phyloP scores from a whole-genome alignment of 345 rosid species.

The Balakata baccata region DNA sequence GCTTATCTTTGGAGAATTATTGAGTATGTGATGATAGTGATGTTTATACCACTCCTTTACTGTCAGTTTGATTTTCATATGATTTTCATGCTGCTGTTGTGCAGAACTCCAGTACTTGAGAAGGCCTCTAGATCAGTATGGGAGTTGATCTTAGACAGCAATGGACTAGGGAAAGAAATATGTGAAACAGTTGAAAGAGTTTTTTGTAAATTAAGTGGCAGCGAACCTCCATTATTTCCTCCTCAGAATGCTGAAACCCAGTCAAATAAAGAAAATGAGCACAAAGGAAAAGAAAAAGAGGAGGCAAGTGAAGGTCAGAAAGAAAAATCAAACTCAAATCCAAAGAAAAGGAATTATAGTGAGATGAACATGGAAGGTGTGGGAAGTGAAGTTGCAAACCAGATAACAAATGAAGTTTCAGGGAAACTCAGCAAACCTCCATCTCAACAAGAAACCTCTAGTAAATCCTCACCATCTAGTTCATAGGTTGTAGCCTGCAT shows the following conservation, averaged over 20 bases:
- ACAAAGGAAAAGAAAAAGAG: conserved; percentile 38
- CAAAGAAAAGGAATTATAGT: conserved; percentile 54
- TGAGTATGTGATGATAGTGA: background rate
- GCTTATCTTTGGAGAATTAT: background rate
- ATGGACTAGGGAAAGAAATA: conserved; percentile 72
- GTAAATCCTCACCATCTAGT: conserved; percentile 13
- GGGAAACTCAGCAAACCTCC: conserved; percentile 28
- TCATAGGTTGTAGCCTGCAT: conserved; percentile 4
- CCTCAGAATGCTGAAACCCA: conserved; percentile 34
- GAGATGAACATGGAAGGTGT: conserved; percentile 44
- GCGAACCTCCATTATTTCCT: conserved; percentile 68
- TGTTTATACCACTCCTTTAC: background rate
- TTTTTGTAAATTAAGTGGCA: conserved; percentile 71
- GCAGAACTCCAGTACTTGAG: conserved; percentile 82
- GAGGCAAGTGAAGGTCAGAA: conserved; percentile 27
- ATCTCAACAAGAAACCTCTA: conserved; percentile 18
- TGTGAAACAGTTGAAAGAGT: conserved; percentile 59
- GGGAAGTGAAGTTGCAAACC: conserved; percentile 15
- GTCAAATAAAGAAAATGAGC: conserved; percentile 31
- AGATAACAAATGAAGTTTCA: conserved; percentile 30
- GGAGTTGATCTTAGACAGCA: conserved; percentile 79
- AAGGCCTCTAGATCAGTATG: conserved; percentile 97
- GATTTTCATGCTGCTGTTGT: conserved; percentile 2
- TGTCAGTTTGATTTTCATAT: background rate
- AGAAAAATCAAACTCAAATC: conserved; percentile 42